Percentiles rank a stretch among this genome's conserved stretches.
These are phyloP conservation scores for Teratosphaeria zuluensis DNA, from an alignment of 2,329 filamentous ascomycete genomes.

Conservation along the genomic window DNA sequence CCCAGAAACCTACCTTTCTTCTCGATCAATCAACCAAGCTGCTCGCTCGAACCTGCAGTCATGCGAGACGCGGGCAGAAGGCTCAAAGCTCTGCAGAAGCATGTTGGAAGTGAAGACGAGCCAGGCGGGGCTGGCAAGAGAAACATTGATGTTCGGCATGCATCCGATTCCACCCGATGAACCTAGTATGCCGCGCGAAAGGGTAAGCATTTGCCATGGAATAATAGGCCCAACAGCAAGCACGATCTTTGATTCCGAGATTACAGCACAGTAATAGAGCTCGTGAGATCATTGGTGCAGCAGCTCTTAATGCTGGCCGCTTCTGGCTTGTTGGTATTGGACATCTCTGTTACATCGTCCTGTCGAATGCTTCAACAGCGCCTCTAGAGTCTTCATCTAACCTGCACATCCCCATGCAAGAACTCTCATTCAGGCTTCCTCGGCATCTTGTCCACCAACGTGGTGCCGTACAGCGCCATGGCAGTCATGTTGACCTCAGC, in stretches of 20 bases:
- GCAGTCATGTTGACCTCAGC: conserved; percentile 40
- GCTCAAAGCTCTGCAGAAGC: not conserved
- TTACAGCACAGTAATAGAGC: too few relatives aligned
- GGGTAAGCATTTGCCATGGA: too few relatives aligned
- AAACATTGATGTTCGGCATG: not conserved
- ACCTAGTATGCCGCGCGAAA: not conserved
- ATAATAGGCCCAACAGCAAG: too few relatives aligned
- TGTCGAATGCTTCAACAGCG: not conserved
- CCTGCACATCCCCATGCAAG: not conserved
- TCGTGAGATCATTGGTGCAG: too few relatives aligned
- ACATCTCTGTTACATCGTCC: not conserved
- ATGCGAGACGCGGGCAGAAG: not conserved
- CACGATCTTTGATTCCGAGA: too few relatives aligned
- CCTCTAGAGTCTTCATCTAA: not conserved
- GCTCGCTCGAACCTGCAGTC: not conserved
- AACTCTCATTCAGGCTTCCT: conserved; percentile 13
- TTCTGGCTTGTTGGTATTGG: not conserved
- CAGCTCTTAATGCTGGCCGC: not conserved
- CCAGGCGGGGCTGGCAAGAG: not conserved
- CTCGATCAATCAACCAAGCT: not conserved
- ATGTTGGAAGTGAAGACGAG: not conserved
- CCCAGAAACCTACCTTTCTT: not conserved
- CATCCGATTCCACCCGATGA: not conserved
- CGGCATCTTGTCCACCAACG: conserved; percentile 34
- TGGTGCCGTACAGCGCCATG: conserved; percentile 42